These are phyloP conservation scores for Coniferiporia weirii DNA, from an alignment of 1,284 basidiomycete species.

Conservation along the genomic window DNA sequence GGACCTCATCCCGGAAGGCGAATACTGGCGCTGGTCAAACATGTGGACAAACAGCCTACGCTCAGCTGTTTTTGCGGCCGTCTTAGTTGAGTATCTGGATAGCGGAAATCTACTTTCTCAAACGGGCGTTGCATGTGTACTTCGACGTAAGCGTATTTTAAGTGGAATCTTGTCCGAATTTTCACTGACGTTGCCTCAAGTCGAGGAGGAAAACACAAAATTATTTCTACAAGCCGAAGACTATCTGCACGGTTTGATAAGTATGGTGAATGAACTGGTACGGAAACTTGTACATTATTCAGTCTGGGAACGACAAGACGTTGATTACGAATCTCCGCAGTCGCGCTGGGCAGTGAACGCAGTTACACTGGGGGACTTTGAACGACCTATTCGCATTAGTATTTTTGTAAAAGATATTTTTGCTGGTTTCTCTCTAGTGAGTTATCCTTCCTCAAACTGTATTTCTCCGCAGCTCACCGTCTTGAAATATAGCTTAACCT, in stretches of 20 bases:
- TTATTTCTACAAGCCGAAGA: conserved; percentile 70
- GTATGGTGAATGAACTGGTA: conserved; percentile 77
- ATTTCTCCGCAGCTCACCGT: not conserved
- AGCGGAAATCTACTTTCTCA: conserved; percentile 57
- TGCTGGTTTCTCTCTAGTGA: conserved; percentile 76
- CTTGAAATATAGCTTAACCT: conserved; percentile 61
- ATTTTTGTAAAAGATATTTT: conserved; percentile 80
- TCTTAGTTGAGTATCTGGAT: conserved; percentile 62
- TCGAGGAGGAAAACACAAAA: conserved; percentile 59
- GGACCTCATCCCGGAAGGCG: conserved; percentile 55
- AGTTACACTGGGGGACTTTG: conserved; percentile 77
- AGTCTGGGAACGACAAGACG: not conserved
- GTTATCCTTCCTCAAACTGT: not conserved
- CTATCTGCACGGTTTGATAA: conserved; percentile 81
- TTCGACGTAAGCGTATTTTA: conserved; percentile 56
- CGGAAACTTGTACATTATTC: conserved; percentile 22
- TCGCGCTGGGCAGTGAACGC: conserved; percentile 78
- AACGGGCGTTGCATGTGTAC: conserved; percentile 41
- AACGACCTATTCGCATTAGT: conserved; percentile 75
- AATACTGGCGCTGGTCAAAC: conserved; percentile 81
- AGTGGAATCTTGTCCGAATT: conserved; percentile 13
- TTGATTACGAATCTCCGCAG: conserved; percentile 32
- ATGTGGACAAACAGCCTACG: conserved; percentile 68
- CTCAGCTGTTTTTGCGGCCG: conserved; percentile 59
- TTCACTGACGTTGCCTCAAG: conserved; percentile 34